Base-by-base conservation (phyloP, 1,284 basidiomycete genomes). In the Leccinum subrobustum region DNA sequence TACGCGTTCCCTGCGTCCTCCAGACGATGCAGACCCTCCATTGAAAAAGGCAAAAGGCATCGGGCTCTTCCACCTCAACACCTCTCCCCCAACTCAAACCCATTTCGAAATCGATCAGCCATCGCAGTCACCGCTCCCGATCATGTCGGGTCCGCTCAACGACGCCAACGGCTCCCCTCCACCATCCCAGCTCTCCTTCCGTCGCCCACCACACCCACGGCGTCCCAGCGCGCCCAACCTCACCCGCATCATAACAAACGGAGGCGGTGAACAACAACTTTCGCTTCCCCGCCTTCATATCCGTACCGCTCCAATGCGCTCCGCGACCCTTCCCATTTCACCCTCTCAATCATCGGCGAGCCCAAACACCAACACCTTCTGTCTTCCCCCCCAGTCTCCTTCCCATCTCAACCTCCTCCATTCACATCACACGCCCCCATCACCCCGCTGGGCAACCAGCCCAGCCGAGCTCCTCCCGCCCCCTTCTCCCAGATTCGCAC, bases 11-110 rank as follows among this genome's bases (percentile, higher is more conserved):
- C 37, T 56, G 56, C 63, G 62, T 60, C 53, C 61, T 1, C 64
- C 68, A 50, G 68, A 61, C 50, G 54, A 54, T 20, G 20, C 57
- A 47, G 56, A 63, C 6, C 59, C 57, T 35, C 66, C 63, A 37
- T n/a, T 50, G 2, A 71, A 65, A 70, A 71, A 61, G 73, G 76
- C 68, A 61, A 81, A 78, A 58, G 73, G 70, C 31, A 78, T 74
- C 14, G 86, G 86, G 3, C 75, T 91, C 29, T 88, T 85, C 71
- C 86, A 87, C 67, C 80, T 91, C 18, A 83, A 91, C 67, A 89
- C 87, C 3, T 76, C 80, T 16, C 76, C 79, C 23, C 81, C 83
- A 6, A 73, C 79, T 27, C 80, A 79, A 18, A 79, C 81, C 3
- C 73, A 75, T 18, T 75, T 84, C 48, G 83, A 88, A 69, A 78